Evolutionary conservation across 768 basidiomycete genomes (phyloP), one percentile per base, ranked within the genome.

Genomic region (Mycena haematopus): DNA sequence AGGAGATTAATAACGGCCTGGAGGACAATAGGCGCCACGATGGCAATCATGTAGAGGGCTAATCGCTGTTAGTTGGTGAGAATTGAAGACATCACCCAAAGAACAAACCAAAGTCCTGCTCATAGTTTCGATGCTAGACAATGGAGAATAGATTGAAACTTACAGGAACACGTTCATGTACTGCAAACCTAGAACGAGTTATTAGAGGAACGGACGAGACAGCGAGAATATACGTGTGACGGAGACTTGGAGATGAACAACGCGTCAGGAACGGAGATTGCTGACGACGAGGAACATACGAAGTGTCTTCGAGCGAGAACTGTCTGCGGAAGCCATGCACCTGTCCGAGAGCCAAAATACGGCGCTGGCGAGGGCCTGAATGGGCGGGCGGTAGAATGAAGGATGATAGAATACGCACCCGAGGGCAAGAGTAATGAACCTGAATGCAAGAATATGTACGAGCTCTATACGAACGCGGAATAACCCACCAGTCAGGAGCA

Each of bases 151-250:
- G 53, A 54, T 35, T 27, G 53, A 35, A 53, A 77, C 85, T 52
- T 69, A 91, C 90, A 5, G 92, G 90, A 11, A 95, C 84, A 58
- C 93, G 87, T 73, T 95, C 93, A 51, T 91, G 85, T 14, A 84
- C 77, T 14, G 92, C 84, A 74, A 79, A 90, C 35, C 91, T 92
- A 40, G 53, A 62, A 40, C 33, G 8, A n/a, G 35, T 52, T 59
- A 44, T 46, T 47, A 27, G 22, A 25, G 44, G 38, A 40, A n/a
- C 2, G 57, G 35, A 52, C 22, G 36, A n/a, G 50, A 38, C 51
- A 42, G 36, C 5, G 27, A 50, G 8, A 21, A 29, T 33, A 63
- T 53, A 49, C 29, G 24, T 38, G 51, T 56, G 52, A 63, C 46
- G 62, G 15, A 53, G 40, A 51, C 81, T 69, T 67, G 82, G 80